Conservation (phyloP, 345 rosid species). For the Eucalyptus sp. region DNA sequence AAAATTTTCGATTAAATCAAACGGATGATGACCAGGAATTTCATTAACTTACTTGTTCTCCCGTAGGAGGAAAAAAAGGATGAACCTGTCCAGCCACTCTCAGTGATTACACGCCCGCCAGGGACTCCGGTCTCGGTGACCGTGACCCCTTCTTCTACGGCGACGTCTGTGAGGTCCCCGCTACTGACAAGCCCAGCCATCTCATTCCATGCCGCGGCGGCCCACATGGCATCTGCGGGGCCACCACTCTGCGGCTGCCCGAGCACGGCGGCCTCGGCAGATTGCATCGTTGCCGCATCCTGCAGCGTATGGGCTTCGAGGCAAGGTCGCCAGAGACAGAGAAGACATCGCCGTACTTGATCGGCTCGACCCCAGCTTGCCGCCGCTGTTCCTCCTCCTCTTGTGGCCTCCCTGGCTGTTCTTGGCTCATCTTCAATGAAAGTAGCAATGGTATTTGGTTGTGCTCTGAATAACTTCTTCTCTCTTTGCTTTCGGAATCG, state of each 20-base stretch:
- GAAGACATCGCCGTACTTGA: conserved; percentile 20
- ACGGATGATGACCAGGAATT: neutral
- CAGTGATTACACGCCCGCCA: conserved; percentile 1
- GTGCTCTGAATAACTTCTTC: too few species aligned
- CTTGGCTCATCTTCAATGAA: conserved; percentile 14
- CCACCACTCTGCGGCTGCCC: conserved; percentile 8
- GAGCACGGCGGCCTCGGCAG: conserved; percentile 3
- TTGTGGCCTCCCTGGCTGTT: conserved; percentile 6
- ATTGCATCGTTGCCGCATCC: conserved; percentile 1
- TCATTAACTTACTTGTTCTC: neutral
- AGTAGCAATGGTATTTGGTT: neutral
- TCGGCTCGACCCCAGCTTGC: neutral
- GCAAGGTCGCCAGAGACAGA: conserved; percentile 11
- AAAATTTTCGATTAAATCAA: too few species aligned
- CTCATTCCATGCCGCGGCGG: conserved; percentile 9
- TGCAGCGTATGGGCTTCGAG: neutral
- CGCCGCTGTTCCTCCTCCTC: neutral
- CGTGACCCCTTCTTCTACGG: neutral
- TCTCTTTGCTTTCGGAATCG: too few species aligned
- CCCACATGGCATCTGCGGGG: neutral
- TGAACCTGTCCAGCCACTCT: conserved; percentile 13
- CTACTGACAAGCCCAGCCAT: conserved; percentile 7
- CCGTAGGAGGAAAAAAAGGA: neutral
- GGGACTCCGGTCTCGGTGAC: neutral
- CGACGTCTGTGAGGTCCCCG: neutral